Evolutionary conservation across 345 rosid genomes (phyloP), one percentile per base, ranked within the genome.

Genomic region (Alliaria petiolata): DNA sequence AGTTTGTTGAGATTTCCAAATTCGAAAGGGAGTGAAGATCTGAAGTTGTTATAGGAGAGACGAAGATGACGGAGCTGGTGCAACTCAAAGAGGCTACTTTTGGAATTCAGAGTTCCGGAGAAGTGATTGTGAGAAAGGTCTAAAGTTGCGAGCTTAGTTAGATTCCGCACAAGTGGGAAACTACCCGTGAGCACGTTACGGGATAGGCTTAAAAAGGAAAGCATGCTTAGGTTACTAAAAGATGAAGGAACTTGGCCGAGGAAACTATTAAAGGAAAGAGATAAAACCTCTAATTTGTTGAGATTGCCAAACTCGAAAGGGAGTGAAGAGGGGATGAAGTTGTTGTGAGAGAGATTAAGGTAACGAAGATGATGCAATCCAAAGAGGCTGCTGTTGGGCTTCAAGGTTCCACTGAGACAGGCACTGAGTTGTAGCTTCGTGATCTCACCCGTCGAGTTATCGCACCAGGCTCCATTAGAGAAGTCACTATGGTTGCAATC

Each of bases 301-400:
- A 70, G 60, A 38, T 17, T 36, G 13, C 74, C 34, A 16, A 70
- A 12, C 12, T 49, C 50, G 5, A 36, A 70, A 47, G 58, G 67
- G 7, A 70, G n/a, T 16, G 42, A 25, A 25, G 74, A 70, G 19
- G 33, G 33, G 30, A 9, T 30, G 26, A 70, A 59, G 40, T 59
- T 36, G 74, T 59, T 70, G 14, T 0, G 1, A 36, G 31, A 39
- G 2, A 70, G 67, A 36, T 59, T 2, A 47, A 70, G 74, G 9
- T 16, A 17, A 2, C 71, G 62, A 4, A 53, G 56, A 7, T 64
- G 69, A 19, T 64, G 69, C 1, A 64, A 34, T 8, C 13, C 5
- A 19, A 64, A 64, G 14, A 64, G 69, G 56, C 56, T 46, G 46
- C 69, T 64, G 30, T 64, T 64, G 16, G 69, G 26, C 33, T 33